phyloP scores from a whole-genome alignment of 441 rosid genomes.

The Gossypium davidsonii region DNA sequence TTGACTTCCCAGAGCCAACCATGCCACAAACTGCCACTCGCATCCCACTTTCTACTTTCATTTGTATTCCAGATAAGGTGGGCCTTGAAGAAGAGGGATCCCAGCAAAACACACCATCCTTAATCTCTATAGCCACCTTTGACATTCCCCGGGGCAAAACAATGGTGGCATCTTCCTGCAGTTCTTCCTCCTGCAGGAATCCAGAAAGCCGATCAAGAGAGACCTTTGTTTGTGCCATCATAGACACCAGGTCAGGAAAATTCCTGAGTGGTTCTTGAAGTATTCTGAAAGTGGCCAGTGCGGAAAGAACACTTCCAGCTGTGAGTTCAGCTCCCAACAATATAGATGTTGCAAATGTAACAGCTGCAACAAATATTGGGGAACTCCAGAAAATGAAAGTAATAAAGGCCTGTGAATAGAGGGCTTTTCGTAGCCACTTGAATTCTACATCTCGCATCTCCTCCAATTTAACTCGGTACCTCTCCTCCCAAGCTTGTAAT shows the following conservation, averaged over 20 bases:
- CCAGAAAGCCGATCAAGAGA: constrained; percentile 97
- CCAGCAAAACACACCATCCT: constrained; percentile 82
- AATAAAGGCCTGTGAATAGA: constrained; percentile 93
- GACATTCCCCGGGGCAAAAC: constrained; percentile 70
- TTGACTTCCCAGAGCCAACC: constrained; percentile 97
- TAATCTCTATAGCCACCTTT: constrained; percentile 64
- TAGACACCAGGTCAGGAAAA: constrained; percentile 95
- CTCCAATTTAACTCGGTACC: constrained; percentile 72
- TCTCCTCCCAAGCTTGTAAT: constrained; percentile 97
- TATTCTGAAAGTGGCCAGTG: constrained; percentile 95
- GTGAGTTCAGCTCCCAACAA: constrained; percentile 86
- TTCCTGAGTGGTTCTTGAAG: constrained; percentile 98
- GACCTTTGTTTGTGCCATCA: constrained; percentile 99
- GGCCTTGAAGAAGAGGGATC: constrained; percentile 58
- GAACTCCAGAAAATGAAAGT: constrained; percentile 99
- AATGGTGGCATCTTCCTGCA: constrained; percentile 85
- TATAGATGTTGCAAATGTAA: constrained; percentile 86
- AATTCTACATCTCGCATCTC: constrained; percentile 91
- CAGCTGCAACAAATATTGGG: constrained; percentile 94
- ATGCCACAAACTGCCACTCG: constrained; percentile 97
- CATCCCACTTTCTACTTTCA: constrained; percentile 90
- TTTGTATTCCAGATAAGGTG: constrained; percentile 66
- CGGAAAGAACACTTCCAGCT: constrained; percentile 97
- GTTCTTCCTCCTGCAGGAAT: constrained; percentile 92
- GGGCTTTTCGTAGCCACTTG: constrained; percentile 90